Evolutionary conservation across 495 filamentous ascomycete species (phyloP), one percentile per base, ranked within the genome.

Genomic region (Penicillium goetzii): DNA sequence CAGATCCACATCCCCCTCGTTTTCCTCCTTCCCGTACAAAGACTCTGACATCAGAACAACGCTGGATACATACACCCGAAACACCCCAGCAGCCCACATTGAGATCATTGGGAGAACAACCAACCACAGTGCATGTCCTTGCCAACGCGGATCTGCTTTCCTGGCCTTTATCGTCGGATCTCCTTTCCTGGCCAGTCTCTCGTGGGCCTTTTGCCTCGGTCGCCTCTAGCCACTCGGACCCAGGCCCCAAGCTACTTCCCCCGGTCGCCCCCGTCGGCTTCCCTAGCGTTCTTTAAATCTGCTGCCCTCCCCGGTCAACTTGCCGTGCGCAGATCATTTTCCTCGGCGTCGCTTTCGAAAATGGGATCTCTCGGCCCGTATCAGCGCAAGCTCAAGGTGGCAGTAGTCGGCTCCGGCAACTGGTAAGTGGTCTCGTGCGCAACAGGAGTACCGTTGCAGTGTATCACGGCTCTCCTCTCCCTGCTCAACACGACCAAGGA

Each of bases 391-490:
- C 96, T 97, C 84, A 97, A 93, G 83, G 91, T 99, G 66, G 90
- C 92, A 23, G 87, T 99, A 33, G 86, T 99, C 32, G 96, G 96
- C 45, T 97, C 92, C 55, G 96, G 96, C 63, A 99, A 99, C 76
- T 99, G 96, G 94, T 93, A 82, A 63, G 83, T 55, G 47, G 23
- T 51, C 25, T 51, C 47, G 34, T 49, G 54, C n/a, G 23, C 56
- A 51, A n/a, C 36, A 1, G 10, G 8, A 21, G 9, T 3, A 19
- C 40, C 40, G 40, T 19, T n/a, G n/a, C n/a, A 2, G 17, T 43
- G 6, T 19, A 43, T 43, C 40, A 43, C 40, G 19, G n/a, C n/a
- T 19, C 40, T 34, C 14, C 5, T 17, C 40, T 8, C 12, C 21
- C 41, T 11, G 1, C 12, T 21, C 41, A 4, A 3, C 21, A 23